phyloP scores from a whole-genome alignment of 352 stramenopile species.

The Pythium pectinolyticum region DNA sequence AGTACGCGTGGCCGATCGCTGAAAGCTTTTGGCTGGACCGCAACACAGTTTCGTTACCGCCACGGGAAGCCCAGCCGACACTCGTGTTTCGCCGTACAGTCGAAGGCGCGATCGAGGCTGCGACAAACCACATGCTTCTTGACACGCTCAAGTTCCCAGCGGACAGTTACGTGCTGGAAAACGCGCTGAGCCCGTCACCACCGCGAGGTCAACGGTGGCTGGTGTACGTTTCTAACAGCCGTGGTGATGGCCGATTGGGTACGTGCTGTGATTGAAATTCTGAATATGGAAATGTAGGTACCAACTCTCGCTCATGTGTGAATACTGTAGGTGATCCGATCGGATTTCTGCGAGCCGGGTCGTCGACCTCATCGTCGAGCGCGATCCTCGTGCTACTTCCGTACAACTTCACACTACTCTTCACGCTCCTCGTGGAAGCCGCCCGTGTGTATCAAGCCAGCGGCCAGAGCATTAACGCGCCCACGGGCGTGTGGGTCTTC shows the following conservation, averaged over 20 bases:
- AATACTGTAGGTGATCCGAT: constrained; percentile 75
- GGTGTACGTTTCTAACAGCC: constrained; percentile 81
- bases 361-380: constrained; percentile 32
- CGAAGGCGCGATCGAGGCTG: constrained; percentile 77
- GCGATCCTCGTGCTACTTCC: constrained; percentile 80
- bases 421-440: constrained; percentile 79
- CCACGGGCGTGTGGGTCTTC: constrained; percentile 75
- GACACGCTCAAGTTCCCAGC: constrained; percentile 88
- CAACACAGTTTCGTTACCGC: constrained; percentile 71
- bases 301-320: neutral
- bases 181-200: constrained; percentile 50
- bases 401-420: constrained; percentile 88
- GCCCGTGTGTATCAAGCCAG: constrained; percentile 80
- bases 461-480: constrained; percentile 72
- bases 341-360: constrained; percentile 63
- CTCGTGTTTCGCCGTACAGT: constrained; percentile 69
- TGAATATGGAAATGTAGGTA: too few relatives aligned
- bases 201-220: constrained; percentile 78
- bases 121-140: constrained; percentile 85
- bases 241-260: constrained; percentile 77
- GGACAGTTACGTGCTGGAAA: constrained; percentile 76
- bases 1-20: constrained; percentile 82
- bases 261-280: too few relatives aligned
- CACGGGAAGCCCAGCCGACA: constrained; percentile 74
- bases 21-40: constrained; percentile 86